Evolutionary conservation across 176 grass and related monocot species (phyloP), one percentile per base, ranked within the genome.

Genomic region (Triticum urartu): DNA sequence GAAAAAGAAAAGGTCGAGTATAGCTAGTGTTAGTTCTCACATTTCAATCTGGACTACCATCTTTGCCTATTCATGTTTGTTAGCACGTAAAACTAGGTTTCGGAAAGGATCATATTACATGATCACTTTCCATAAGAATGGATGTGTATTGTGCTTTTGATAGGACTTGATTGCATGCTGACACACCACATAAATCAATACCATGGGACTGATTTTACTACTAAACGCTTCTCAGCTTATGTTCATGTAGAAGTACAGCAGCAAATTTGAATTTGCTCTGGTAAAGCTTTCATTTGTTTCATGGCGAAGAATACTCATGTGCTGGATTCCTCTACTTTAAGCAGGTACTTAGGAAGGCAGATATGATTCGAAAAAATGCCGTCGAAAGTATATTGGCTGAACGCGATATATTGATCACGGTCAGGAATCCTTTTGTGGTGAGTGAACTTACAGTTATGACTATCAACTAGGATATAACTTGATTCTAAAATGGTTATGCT

Each of bases 311-410:
- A 35, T 88, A 52, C 52, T 38, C 60, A 54, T 76, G 47, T 90
- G 18, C 83, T 88, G 77, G 14, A 69, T 21, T 72, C 2, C 56
- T 74, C 33, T 91, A 62, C 62, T 76, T 84, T 79, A 81, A 90
- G 22, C 88, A 99, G 97, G 97, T 99, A 56, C 86, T 99, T 67
- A 94, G 90, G 90, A 99, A 99, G 82, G 92, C 97, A 86, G 97
- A 99, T 93, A 99, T 97, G 97, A 99, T 99, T 80, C 81, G 97
- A 4, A 99, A 99, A 91, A 99, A 99, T 91, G 92, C 94, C 79
- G 97, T 99, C 9, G 97, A 99, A 87, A 99, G 97, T 94, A 99
- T 99, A 87, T 91, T 99, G 87, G 97, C 97, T 39, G 97, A 99
- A 86, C 94, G 97, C 42, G 85, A 99, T 90, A 99, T 99, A 75